A percentile compares a stretch with the other conserved stretches of the same genome.
Conservation (phyloP, 371 early-diverging fungal species). For the Batkoa obscura region DNA sequence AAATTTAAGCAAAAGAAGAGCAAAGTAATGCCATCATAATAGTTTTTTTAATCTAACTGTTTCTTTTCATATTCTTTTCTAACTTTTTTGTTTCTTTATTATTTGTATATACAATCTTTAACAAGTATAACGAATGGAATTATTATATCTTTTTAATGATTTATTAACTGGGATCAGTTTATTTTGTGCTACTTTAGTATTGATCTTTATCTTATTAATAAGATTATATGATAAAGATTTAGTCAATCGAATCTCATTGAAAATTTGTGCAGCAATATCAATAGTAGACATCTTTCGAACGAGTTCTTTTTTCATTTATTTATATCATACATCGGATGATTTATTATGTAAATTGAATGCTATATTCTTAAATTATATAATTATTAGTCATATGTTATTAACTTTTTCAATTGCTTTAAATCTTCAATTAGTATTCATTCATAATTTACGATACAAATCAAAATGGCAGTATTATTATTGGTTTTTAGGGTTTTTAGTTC, state of each 20-base stretch:
- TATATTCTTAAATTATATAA: neutral
- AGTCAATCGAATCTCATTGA: neutral
- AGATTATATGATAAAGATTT: neutral
- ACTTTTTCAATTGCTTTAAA: neutral
- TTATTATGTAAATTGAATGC: neutral
- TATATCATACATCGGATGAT: neutral
- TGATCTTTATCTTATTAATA: no score
- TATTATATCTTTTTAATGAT: no score
- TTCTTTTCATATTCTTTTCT: no score
- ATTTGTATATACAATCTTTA: no score
- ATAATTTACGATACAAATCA: neutral
- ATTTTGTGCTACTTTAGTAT: no score
- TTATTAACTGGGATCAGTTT: no score
- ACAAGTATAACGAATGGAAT: no score
- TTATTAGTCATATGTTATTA: neutral
- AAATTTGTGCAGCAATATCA: neutral
- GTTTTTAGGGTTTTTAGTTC: neutral
- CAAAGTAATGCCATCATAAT: no score
- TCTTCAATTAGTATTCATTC: neutral
- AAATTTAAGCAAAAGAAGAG: no score
- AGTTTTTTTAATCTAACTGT: no score
- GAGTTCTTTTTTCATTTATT: neutral
- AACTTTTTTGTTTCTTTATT: no score
- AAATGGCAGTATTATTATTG: neutral
- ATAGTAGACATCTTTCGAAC: neutral